These are phyloP conservation scores for Entomortierella parvispora DNA, from an alignment of 192 early-diverging fungal genomes.

Conservation along the genomic window DNA sequence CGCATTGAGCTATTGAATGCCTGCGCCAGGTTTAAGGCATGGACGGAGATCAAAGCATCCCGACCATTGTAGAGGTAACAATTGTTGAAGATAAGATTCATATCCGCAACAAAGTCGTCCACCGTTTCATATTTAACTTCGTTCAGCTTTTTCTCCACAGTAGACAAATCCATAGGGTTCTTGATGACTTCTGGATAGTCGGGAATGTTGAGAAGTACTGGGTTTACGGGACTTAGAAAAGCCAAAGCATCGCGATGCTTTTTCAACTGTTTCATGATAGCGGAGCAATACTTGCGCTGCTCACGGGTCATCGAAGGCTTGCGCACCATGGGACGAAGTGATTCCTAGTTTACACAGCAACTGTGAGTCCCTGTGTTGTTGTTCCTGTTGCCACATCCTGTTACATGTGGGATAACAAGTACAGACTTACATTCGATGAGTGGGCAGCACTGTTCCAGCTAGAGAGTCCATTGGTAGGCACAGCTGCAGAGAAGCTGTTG, in stretches of 20 bases:
- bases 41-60: slow-evolving; percentile 71
- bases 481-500: no score
- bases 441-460: no score
- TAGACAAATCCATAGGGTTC: slow-evolving; percentile 83
- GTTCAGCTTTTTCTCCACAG: slow-evolving; percentile 78
- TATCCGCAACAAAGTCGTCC: slow-evolving; percentile 74
- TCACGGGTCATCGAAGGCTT: slow-evolving; percentile 74
- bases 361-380: no score
- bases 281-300: slow-evolving; percentile 85
- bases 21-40: slow-evolving; percentile 73
- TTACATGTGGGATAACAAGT: no score
- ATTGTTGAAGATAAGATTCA: slow-evolving; percentile 81
- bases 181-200: slow-evolving; percentile 81
- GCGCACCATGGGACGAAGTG: not conserved
- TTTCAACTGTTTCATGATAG: slow-evolving; percentile 79
- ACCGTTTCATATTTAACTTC: slow-evolving; percentile 68
- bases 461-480: no score
- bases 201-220: slow-evolving; percentile 76
- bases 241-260: slow-evolving; percentile 80
- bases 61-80: slow-evolving; percentile 86
- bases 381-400: no score
- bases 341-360: no score
- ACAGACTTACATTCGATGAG: no score
- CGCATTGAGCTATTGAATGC: slow-evolving; percentile 75
- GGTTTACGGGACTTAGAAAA: slow-evolving; percentile 89